These are phyloP conservation scores for Staphylotrichum tortipilum DNA, from an alignment of 495 filamentous ascomycete genomes.

Conservation along the genomic window DNA sequence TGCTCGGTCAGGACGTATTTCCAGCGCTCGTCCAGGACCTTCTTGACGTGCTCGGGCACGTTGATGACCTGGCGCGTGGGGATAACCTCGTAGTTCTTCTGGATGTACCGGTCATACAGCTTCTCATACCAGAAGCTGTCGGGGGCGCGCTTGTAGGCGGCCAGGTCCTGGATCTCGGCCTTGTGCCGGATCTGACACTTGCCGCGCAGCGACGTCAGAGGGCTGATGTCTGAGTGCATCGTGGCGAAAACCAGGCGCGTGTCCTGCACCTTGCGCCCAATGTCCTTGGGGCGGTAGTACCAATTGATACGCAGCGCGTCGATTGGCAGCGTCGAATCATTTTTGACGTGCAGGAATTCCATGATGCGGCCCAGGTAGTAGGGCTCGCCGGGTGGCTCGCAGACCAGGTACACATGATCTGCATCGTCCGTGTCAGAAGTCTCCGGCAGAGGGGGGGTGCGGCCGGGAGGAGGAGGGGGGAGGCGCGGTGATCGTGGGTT, in stretches of 20 bases:
- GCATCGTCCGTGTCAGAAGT: constrained; percentile 26
- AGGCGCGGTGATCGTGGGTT: too few relatives aligned
- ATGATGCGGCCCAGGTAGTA: constrained; percentile 97
- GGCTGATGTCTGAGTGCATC: constrained; percentile 97
- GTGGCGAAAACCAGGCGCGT: constrained; percentile 84
- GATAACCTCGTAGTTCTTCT: constrained; percentile 94
- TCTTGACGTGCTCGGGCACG: constrained; percentile 87
- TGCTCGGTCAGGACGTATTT: constrained; percentile 89
- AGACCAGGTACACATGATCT: constrained; percentile 98
- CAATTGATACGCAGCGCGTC: constrained; percentile 91
- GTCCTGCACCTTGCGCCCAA: constrained; percentile 83
- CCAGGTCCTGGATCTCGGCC: constrained; percentile 73
- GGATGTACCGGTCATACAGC: constrained; percentile 95
- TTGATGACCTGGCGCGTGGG: constrained; percentile 90
- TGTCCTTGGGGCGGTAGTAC: constrained; percentile 95
- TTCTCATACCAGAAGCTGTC: constrained; percentile 97
- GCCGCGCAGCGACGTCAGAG: constrained; percentile 81
- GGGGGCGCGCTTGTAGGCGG: constrained; percentile 70
- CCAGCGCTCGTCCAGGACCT: constrained; percentile 90
- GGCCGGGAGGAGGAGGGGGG: too few relatives aligned
- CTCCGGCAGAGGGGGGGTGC: too few relatives aligned
- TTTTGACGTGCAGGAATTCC: constrained; percentile 84
- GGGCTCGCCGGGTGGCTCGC: constrained; percentile 93
- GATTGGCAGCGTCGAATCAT: constrained; percentile 61
- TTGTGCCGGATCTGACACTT: constrained; percentile 85